Percentiles rank a stretch among this genome's conserved stretches.
Conservation (phyloP, 768 basidiomycete species). For the Scleroderma bovista region DNA sequence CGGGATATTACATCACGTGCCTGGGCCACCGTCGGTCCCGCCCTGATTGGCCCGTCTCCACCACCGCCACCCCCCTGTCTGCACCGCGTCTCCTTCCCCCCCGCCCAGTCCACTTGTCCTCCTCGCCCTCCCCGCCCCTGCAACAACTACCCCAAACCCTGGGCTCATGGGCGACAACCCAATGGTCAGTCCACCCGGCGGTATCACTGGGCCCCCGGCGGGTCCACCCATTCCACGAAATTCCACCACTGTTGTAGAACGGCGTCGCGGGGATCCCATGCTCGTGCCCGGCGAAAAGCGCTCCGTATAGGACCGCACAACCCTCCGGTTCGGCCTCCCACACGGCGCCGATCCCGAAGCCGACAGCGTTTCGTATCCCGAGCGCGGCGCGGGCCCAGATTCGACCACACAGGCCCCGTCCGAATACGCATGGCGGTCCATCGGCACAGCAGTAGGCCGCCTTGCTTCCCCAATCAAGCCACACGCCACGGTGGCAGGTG, state of each 20-base stretch:
- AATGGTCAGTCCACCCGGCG: conserved; percentile 56
- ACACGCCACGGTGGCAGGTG: too few species aligned
- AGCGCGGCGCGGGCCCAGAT: not conserved
- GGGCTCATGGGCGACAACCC: conserved; percentile 72
- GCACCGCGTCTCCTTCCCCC: not conserved
- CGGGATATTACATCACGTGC: not conserved
- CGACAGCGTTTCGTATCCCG: not conserved
- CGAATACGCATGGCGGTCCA: conserved; percentile 8
- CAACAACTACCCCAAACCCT: conserved; percentile 60
- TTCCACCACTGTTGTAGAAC: not conserved
- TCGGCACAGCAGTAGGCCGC: conserved; percentile 5
- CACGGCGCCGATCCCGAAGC: not conserved
- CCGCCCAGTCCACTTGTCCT: conserved; percentile 26
- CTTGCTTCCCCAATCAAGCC: not conserved
- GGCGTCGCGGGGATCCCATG: conserved; percentile 1
- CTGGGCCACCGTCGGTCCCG: not conserved
- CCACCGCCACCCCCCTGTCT: conserved; percentile 1
- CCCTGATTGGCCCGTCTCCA: not conserved
- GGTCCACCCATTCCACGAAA: not conserved
- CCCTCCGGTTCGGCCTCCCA: not conserved
- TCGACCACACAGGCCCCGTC: conserved; percentile 2
- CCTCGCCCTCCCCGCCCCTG: conserved; percentile 16
- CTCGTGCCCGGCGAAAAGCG: conserved; percentile 1
- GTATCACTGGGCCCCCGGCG: not conserved
- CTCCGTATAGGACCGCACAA: not conserved